Conservation (phyloP, 768 basidiomycete genomes). For the Megacollybia marginata region DNA sequence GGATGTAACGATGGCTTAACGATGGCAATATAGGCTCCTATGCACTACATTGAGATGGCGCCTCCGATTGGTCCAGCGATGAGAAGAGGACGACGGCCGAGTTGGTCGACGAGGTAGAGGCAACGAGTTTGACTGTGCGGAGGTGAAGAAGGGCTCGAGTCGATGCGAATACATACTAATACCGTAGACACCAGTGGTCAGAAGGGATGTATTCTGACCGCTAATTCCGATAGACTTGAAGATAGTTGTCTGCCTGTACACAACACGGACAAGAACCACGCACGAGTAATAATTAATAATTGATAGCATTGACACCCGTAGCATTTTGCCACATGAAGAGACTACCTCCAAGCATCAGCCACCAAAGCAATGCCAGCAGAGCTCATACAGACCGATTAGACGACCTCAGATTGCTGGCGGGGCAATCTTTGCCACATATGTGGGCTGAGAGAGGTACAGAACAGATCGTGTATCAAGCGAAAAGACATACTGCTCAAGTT, state of each 20-base stretch:
- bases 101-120: conserved; percentile 31
- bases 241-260: conserved; percentile 22
- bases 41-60: conserved; percentile 33
- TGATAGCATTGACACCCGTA: conserved; percentile 38
- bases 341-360: conserved; percentile 26
- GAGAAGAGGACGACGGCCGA: conserved; percentile 34
- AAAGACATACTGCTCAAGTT: conserved; percentile 23
- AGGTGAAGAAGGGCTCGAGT: too few relatives aligned
- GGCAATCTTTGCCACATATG: conserved; percentile 37
- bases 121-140: conserved; percentile 22
- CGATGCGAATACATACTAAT: neutral
- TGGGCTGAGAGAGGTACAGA: conserved; percentile 19
- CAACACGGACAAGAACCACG: conserved; percentile 3
- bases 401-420: conserved; percentile 39
- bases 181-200: conserved; percentile 45
- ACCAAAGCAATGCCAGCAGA: conserved; percentile 36
- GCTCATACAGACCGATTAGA: conserved; percentile 40
- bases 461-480: neutral
- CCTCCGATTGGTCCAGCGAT: conserved; percentile 33
- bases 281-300: conserved; percentile 41
- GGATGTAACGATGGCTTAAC: conserved; percentile 20
- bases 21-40: conserved; percentile 36
- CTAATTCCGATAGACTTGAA: conserved; percentile 39
- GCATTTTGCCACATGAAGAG: conserved; percentile 39
- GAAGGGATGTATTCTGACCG: conserved; percentile 25